phyloP scores from a whole-genome alignment of 768 basidiomycete species.

The Leccinum rimulosum region DNA sequence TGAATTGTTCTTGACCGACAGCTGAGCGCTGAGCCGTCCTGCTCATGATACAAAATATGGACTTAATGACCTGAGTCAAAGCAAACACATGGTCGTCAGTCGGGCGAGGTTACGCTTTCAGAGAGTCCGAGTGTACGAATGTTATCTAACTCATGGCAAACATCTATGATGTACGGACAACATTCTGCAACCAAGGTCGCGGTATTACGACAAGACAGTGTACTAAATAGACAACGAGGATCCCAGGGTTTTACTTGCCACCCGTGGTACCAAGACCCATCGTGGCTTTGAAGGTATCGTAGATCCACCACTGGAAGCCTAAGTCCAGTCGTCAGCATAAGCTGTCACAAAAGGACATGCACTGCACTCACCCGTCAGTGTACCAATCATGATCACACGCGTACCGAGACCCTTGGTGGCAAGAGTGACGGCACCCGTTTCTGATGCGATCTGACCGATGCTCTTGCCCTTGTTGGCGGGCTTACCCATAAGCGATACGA shows the following conservation, averaged over 20 bases:
- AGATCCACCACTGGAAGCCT: conserved; percentile 95
- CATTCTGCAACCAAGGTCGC: neutral
- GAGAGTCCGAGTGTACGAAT: neutral
- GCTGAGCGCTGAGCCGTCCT: too few relatives aligned
- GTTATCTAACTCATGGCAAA: neutral
- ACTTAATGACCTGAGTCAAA: too few relatives aligned
- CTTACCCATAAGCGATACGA: conserved; percentile 93
- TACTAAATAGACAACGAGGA: neutral
- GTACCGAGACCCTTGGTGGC: conserved; percentile 86
- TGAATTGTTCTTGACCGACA: too few relatives aligned
- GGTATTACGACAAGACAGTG: conserved; percentile 5
- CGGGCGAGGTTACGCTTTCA: neutral
- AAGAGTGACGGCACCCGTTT: conserved; percentile 61
- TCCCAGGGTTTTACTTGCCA: conserved; percentile 59
- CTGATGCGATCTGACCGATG: conserved; percentile 63
- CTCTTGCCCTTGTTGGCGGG: conserved; percentile 78
- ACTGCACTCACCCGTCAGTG: conserved; percentile 37
- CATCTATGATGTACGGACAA: conserved; percentile 6
- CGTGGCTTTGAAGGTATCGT: conserved; percentile 77
- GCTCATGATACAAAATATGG: too few relatives aligned
- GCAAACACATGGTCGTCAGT: too few relatives aligned
- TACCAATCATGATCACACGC: conserved; percentile 81
- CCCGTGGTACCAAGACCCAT: conserved; percentile 88
- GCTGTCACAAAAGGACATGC: neutral
- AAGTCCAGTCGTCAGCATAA: conserved; percentile 20